These are phyloP conservation scores for Dimargaris verticillata DNA, from an alignment of 192 early-diverging fungal species.

Conservation along the genomic window DNA sequence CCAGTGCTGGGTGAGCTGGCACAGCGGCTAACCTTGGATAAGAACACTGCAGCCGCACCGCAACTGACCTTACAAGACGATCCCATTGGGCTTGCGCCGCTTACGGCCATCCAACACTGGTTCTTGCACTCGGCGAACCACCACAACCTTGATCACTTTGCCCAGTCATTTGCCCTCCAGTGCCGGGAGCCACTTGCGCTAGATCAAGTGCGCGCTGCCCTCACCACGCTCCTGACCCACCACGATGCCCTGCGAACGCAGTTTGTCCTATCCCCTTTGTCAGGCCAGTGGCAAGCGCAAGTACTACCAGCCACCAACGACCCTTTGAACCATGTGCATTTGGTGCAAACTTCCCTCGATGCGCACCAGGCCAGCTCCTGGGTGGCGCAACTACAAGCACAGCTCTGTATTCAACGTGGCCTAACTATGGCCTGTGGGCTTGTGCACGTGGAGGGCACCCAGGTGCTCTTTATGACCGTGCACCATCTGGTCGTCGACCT, in stretches of 20 bases:
- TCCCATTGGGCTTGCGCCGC: background rate
- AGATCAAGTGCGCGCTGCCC: background rate
- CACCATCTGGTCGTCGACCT: constrained; percentile 20
- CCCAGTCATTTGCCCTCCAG: background rate
- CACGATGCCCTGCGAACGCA: constrained; percentile 7
- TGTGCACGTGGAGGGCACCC: constrained; percentile 9
- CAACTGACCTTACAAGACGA: background rate
- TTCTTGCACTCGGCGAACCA: constrained; percentile 1
- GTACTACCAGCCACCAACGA: background rate
- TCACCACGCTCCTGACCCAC: background rate
- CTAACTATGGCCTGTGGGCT: constrained; percentile 1
- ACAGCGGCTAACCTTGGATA: background rate
- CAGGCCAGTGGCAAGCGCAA: background rate
- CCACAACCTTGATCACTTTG: background rate
- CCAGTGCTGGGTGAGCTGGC: constrained; percentile 6
- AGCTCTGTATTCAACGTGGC: background rate
- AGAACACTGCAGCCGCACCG: background rate
- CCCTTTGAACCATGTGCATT: background rate
- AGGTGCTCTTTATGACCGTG: constrained; percentile 14
- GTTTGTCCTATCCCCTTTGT: background rate
- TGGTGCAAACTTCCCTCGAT: background rate
- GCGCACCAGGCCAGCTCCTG: background rate
- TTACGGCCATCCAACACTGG: constrained; percentile 9
- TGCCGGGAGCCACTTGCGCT: background rate
- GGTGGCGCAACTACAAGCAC: background rate